Evolutionary conservation across 1,284 basidiomycete genomes (phyloP), one percentile per base, ranked within the genome.

Genomic region (Sanguinoderma infundibulare): DNA sequence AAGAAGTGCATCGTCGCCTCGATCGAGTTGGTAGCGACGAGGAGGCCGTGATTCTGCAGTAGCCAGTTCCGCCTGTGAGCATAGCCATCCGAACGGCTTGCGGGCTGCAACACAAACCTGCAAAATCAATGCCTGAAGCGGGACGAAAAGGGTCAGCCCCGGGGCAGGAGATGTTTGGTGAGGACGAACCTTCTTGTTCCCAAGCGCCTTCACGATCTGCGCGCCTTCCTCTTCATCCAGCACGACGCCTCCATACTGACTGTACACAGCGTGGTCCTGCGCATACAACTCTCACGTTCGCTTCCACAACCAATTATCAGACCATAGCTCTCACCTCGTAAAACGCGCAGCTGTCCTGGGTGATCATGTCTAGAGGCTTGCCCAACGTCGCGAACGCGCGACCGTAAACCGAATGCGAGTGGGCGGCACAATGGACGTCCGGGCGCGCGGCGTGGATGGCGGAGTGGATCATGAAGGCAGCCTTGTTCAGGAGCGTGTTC

Each of bases 361-460:
- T 81, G 47, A 81, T 74, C 68, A 83, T 79, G 55, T 87, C 83
- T 53, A 88, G 76, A 40, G 81, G 79, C 44, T 81, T 78, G 10
- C 87, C 87, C 8, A 90, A 78, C 1, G 83, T 78, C 15, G 82
- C 79, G 75, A 87, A 90, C 0, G 87, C 82, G 67, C 85, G 85
- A n/a, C 86, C 88, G 69, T 84, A 78, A 28, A 83, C 74, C 5
- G 83, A 84, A 72, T 90, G 87, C 20, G 83, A 84, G 72, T 90
- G 88, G 5, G 87, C 87, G 5, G 86, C 86, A 40, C 87, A 87
- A 36, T 84, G 68, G 20, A 88, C 79, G 67, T 90, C 87, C 0
- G 86, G 85, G 24, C 87, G 82, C n/a, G 83, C 81, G 15, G 77
- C 75, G 69, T 87, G 86, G 53, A 88, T 80, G 3, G 84, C 81